Conservation (phyloP, 371 early-diverging fungal species). For the Mortierella sp. region DNA sequence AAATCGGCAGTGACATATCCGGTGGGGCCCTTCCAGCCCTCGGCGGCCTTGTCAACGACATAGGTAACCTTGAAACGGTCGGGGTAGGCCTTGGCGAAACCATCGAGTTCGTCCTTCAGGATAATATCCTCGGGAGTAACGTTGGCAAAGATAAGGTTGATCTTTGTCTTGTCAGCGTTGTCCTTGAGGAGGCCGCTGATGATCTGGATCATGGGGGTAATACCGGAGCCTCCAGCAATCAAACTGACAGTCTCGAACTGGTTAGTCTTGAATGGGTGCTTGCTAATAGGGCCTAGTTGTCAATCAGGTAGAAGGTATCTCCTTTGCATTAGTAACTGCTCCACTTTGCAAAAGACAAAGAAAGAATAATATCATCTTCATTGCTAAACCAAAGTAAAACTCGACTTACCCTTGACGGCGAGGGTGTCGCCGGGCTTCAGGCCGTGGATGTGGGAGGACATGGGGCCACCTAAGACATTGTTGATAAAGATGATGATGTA, state of each 20-base stretch:
- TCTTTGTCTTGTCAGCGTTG: constrained; percentile 85
- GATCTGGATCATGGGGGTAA: constrained; percentile 89
- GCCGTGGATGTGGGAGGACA: constrained; percentile 83
- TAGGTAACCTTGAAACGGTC: constrained; percentile 87
- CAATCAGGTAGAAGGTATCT: too few relatives aligned
- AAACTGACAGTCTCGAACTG: constrained; percentile 86
- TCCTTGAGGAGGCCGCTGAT: constrained; percentile 77
- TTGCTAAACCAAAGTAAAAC: not conserved
- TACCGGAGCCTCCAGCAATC: constrained; percentile 94
- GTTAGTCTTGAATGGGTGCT: constrained; percentile 84
- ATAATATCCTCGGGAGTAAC: constrained; percentile 89
- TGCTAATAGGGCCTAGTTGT: constrained; percentile 86
- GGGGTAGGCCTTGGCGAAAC: constrained; percentile 75
- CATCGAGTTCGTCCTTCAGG: constrained; percentile 83
- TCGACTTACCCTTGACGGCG: constrained; percentile 78
- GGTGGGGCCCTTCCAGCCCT: constrained; percentile 72
- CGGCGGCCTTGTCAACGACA: constrained; percentile 80
- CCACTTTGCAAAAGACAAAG: not conserved
- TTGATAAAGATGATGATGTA: constrained; percentile 13
- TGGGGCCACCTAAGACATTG: constrained; percentile 65
- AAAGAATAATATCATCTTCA: not conserved
- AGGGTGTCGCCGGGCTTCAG: constrained; percentile 89
- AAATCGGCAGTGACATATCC: constrained; percentile 82
- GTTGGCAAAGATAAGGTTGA: constrained; percentile 92
- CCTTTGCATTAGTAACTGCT: not conserved